These are phyloP conservation scores for Myxozyma melibiosi DNA, from an alignment of 805 yeast species.

Conservation along the genomic window DNA sequence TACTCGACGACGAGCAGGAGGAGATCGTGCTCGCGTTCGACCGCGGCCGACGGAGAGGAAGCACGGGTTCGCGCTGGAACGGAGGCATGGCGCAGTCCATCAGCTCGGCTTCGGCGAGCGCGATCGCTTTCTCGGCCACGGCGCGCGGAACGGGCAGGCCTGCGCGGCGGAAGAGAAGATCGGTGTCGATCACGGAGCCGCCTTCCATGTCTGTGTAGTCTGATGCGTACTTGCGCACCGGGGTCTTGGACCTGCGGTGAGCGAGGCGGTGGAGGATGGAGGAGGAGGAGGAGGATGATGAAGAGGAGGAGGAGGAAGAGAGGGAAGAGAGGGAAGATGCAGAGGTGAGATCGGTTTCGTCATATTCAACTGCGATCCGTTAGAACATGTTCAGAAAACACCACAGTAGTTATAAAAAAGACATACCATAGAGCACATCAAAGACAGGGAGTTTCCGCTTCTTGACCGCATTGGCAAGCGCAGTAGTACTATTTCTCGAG, in stretches of 20 bases:
- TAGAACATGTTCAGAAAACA: too few species aligned
- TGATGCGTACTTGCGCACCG: constrained; percentile 10
- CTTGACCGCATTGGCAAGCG: neutral
- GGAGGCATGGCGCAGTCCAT: neutral
- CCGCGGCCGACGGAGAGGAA: neutral
- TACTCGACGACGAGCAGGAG: neutral
- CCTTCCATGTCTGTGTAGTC: constrained; percentile 27
- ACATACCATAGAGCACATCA: constrained; percentile 26
- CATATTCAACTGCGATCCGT: neutral
- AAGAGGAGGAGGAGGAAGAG: constrained; percentile 7
- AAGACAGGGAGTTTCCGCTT: constrained; percentile 16
- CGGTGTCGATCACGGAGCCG: constrained; percentile 25
- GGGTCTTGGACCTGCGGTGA: constrained; percentile 3
- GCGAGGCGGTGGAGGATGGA: constrained; percentile 6
- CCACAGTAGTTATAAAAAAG: neutral
- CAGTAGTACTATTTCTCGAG: neutral
- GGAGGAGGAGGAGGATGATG: constrained; percentile 3
- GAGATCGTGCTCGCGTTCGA: constrained; percentile 1
- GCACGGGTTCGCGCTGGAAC: neutral
- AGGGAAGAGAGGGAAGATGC: constrained; percentile 11
- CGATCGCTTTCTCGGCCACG: constrained; percentile 8
- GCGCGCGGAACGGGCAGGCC: constrained; percentile 18
- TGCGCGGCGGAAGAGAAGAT: constrained; percentile 6
- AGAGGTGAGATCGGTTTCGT: neutral
- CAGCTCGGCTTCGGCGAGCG: neutral